Evolutionary conservation across 306 rosid species (phyloP), one percentile per base, ranked within the genome.

Genomic region (Astragalus glycyphyllos): DNA sequence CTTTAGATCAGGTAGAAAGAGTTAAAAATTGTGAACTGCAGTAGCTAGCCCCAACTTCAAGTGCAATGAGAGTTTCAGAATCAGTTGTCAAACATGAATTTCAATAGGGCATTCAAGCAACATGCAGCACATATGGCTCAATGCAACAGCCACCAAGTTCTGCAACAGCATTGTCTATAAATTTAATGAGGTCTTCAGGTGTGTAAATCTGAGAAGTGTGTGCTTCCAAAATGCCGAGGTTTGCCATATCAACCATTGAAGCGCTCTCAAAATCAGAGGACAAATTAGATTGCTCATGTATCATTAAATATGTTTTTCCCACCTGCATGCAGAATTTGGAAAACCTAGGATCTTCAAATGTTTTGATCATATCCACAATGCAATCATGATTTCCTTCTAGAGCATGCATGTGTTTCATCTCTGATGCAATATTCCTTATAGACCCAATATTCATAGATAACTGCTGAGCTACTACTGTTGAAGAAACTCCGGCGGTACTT

Each of bases 401-500:
- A 69, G 87, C 88, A 73, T 53, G 80, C 60, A 73, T 11, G 32
- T 58, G 58, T 62, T 81, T 84, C 87, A 91, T 86, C 75, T 75
- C 77, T 5, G 59, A 58, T 11, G 83, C 84, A 32, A 79, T 66
- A 64, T 68, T 68, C 68, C 63, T 80, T 68, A 84, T 48, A 20
- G 84, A 83, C 57, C 59, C 79, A 63, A 91, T 87, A 85, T 94
- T 94, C 68, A 75, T 74, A 58, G 77, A 79, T 79, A 89, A 69
- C 60, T 89, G 87, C 66, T 59, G 83, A 77, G 77, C 40, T 26
- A 82, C 40, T 26, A 82, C 46, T 59, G 68, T 71, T 71, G 87
- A 77, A 11, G 58, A 78, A 68, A 69, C 46, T 50, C 17, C 31
- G 14, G 37, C 15, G 13, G 54, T 13, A 58, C 73, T 79, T 68